Conservation (phyloP, 257 asterid genomes). For the Solanum rostratum region DNA sequence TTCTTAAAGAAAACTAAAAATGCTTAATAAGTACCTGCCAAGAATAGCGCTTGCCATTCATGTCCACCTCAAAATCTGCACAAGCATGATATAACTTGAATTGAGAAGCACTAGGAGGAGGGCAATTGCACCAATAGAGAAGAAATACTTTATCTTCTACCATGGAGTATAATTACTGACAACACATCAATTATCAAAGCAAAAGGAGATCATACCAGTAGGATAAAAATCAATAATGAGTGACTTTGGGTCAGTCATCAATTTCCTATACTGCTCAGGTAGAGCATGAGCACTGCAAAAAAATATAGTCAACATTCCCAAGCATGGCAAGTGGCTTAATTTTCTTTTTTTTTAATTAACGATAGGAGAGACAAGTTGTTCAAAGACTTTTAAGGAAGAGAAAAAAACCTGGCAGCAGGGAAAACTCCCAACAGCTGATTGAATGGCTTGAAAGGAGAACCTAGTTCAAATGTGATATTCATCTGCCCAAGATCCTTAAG, state of each 20-base stretch:
- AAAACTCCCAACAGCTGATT: slow-evolving; percentile 64
- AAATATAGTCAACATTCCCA: background rate
- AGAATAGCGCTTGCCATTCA: slow-evolving; percentile 41
- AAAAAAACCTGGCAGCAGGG: slow-evolving; percentile 45
- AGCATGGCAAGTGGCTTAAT: background rate
- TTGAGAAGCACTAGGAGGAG: background rate
- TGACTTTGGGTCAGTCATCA: slow-evolving; percentile 35
- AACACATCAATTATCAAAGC: background rate
- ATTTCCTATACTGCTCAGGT: slow-evolving; percentile 26
- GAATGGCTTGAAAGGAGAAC: slow-evolving; percentile 46
- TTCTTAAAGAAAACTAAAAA: background rate
- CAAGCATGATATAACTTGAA: background rate
- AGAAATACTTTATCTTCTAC: background rate
- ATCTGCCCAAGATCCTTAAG: slow-evolving; percentile 36
- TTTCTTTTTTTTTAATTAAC: background rate
- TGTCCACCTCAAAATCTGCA: slow-evolving; percentile 35
- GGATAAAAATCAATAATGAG: slow-evolving; percentile 39
- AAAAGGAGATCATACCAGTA: slow-evolving; percentile 13
- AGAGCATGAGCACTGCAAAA: slow-evolving; percentile 41
- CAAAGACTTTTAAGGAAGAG: background rate
- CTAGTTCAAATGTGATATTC: slow-evolving; percentile 28
- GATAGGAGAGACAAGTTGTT: background rate
- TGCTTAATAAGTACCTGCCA: slow-evolving; percentile 36
- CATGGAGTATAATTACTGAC: background rate
- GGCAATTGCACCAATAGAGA: background rate